Percentiles rank a stretch among this genome's conserved stretches.
Evolutionary conservation across 306 rosid genomes (phyloP).

Genomic region (Vicia faba): DNA sequence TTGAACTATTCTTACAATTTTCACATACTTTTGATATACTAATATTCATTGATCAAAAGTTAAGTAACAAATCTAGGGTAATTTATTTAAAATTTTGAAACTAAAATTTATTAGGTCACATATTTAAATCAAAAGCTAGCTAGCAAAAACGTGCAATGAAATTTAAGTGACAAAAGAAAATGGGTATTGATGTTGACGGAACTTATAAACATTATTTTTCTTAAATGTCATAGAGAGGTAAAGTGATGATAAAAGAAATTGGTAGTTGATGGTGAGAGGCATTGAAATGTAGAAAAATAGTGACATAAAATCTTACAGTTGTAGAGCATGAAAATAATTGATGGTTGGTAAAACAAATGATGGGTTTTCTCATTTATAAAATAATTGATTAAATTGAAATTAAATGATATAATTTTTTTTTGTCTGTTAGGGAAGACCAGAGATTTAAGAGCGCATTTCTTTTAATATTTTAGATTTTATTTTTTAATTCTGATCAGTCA

Average conservation of each 20-base stretch:
- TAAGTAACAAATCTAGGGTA: no score
- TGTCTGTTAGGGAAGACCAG: no score
- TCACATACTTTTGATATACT: no score
- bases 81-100: no score
- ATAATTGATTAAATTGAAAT: no score
- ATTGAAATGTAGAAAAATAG: conserved; percentile 36
- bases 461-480: no score
- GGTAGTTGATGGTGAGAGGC: conserved; percentile 38
- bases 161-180: conserved; percentile 24
- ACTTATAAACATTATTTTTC: conserved; percentile 3
- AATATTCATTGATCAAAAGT: no score
- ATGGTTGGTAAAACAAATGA: conserved; percentile 48
- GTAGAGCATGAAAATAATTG: conserved; percentile 44
- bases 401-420: no score
- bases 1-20: no score
- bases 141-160: conserved; percentile 25
- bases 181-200: conserved; percentile 31
- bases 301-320: conserved; percentile 40
- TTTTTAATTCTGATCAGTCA: no score
- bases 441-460: no score
- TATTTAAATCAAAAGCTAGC: conserved; percentile 23
- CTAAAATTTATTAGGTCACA: conserved; percentile 12
- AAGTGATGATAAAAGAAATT: not conserved
- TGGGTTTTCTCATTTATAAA: no score
- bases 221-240: conserved; percentile 13